Percentiles rank a stretch among this genome's conserved stretches.
These are phyloP conservation scores for Aspergillus cavernicola DNA, from an alignment of 495 filamentous ascomycete genomes.

Conservation along the genomic window DNA sequence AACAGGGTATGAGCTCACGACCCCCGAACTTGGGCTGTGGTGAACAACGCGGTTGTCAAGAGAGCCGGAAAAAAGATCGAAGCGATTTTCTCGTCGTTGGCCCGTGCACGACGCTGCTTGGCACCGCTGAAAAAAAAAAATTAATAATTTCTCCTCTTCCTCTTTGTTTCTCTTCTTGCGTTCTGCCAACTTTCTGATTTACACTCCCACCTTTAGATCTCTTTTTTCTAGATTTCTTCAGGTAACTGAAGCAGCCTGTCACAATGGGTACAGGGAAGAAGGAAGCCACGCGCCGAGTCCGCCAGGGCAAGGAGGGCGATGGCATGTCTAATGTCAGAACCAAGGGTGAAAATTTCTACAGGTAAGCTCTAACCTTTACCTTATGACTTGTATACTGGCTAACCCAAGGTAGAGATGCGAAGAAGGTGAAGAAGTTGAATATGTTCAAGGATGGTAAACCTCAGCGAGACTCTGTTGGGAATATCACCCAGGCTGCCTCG, in stretches of 20 bases:
- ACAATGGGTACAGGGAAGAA: conserved; percentile 96
- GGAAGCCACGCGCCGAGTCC: conserved; percentile 73
- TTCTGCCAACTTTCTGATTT: conserved; percentile 35
- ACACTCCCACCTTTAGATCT: conserved; percentile 28
- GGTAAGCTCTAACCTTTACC: conserved; percentile 36
- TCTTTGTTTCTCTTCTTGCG: conserved; percentile 31
- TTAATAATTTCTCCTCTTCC: conserved; percentile 32
- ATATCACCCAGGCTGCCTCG: conserved; percentile 76
- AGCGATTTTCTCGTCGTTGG: conserved; percentile 43
- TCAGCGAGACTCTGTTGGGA: conserved; percentile 68
- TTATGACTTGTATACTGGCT: conserved; percentile 9
- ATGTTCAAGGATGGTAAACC: conserved; percentile 82
- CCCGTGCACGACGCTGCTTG: conserved; percentile 40
- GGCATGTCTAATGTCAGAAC: conserved; percentile 86
- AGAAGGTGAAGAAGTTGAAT: conserved; percentile 81
- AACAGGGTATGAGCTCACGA: conserved; percentile 5
- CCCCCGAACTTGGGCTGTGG: conserved; percentile 4
- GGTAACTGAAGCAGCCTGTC: conserved; percentile 19
- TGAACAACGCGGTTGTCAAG: conserved; percentile 16
- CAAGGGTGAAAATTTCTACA: conserved; percentile 97
- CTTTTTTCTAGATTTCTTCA: conserved; percentile 24
- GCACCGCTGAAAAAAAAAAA: conserved; percentile 37
- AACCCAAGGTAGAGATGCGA: conserved; percentile 57
- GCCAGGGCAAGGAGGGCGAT: conserved; percentile 76
- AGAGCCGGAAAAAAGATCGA: conserved; percentile 33